phyloP scores from a whole-genome alignment of 2,329 filamentous ascomycete genomes.

The Curvularia hawaiiensis region DNA sequence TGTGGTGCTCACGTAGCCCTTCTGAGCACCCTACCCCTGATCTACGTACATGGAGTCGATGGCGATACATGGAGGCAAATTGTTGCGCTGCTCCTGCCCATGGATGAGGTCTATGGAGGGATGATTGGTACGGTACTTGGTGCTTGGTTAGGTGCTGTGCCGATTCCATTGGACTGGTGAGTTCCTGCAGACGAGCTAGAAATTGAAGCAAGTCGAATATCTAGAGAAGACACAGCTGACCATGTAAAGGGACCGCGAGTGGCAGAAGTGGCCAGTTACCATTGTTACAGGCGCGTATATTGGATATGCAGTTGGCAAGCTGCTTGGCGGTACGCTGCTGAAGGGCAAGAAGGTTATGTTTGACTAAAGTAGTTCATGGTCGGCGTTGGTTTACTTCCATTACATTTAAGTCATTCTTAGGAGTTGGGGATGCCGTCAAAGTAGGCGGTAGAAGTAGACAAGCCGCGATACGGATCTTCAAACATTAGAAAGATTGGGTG shows the following conservation, averaged over 20 bases:
- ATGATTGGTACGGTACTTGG: constrained; percentile 78
- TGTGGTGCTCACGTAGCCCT: constrained; percentile 82
- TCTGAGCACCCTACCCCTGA: constrained; percentile 76
- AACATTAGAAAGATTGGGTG: background rate
- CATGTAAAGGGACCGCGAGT: constrained; percentile 78
- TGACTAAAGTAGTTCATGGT: constrained; percentile 34
- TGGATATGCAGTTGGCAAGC: constrained; percentile 75
- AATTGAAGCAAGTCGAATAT: background rate
- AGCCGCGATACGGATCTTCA: background rate
- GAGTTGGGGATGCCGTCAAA: background rate
- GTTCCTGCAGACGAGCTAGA: constrained; percentile 21
- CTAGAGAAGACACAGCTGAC: background rate
- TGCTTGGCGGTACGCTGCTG: constrained; percentile 58
- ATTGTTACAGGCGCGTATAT: constrained; percentile 82
- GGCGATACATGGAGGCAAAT: constrained; percentile 70
- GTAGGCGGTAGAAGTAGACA: background rate
- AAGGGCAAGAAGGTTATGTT: constrained; percentile 55
- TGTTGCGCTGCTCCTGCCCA: constrained; percentile 70
- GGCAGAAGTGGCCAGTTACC: constrained; percentile 97
- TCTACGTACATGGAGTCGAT: constrained; percentile 86
- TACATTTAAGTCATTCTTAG: background rate
- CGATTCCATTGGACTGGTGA: constrained; percentile 92
- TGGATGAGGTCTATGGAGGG: constrained; percentile 85
- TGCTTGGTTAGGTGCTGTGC: constrained; percentile 91
- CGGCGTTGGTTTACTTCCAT: background rate